phyloP scores from a whole-genome alignment of 768 basidiomycete species.

The Mrakia hoshinonis region DNA sequence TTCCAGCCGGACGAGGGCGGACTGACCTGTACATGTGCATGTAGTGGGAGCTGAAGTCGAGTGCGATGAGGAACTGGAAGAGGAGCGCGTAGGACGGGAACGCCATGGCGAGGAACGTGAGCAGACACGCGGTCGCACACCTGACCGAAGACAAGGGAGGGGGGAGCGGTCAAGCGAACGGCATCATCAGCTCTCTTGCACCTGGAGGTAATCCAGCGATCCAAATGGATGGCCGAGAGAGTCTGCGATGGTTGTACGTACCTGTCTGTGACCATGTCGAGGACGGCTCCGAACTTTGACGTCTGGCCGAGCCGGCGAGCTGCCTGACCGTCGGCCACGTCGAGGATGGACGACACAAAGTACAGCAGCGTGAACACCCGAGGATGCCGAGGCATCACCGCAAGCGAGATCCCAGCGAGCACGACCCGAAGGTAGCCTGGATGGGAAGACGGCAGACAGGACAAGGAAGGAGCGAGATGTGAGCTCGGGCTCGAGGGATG shows the following conservation, averaged over 20 bases:
- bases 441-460: neutral
- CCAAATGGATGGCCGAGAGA: too few relatives aligned
- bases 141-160: constrained; percentile 43
- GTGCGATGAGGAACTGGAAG: constrained; percentile 90
- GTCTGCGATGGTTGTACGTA: constrained; percentile 42
- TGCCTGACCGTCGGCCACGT: constrained; percentile 89
- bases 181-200: constrained; percentile 2
- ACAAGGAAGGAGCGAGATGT: neutral
- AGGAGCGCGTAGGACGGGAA: constrained; percentile 75
- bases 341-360: constrained; percentile 79
- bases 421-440: constrained; percentile 84
- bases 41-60: constrained; percentile 97
- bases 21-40: constrained; percentile 99
- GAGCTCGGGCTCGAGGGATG: neutral
- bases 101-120: constrained; percentile 84
- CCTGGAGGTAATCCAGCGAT: too few relatives aligned
- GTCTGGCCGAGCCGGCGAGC: constrained; percentile 81
- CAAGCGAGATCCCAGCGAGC: constrained; percentile 75
- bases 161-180: constrained; percentile 11
- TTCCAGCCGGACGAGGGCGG: neutral
- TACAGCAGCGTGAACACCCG: constrained; percentile 85
- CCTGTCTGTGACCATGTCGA: constrained; percentile 99
- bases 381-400: constrained; percentile 92
- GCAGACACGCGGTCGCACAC: constrained; percentile 88
- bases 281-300: constrained; percentile 90